phyloP scores from a whole-genome alignment of 1,284 basidiomycete species.

The Cryptococcus sp. region DNA sequence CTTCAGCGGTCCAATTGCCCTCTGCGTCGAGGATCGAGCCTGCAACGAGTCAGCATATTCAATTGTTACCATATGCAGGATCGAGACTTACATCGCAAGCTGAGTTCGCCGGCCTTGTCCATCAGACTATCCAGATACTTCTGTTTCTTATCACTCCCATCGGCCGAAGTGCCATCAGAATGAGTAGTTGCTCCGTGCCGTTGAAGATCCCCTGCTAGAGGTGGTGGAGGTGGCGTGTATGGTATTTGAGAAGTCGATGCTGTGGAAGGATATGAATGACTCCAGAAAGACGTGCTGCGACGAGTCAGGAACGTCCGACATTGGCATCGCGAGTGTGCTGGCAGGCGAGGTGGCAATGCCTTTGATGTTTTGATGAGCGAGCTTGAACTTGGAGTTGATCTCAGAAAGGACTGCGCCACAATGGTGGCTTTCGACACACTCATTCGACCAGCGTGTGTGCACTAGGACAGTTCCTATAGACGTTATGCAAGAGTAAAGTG shows the following conservation, averaged over 20 bases:
- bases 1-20: constrained; percentile 86
- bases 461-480: no score
- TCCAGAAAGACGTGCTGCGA: constrained; percentile 25
- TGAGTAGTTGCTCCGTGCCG: constrained; percentile 1
- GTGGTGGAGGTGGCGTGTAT: constrained; percentile 12
- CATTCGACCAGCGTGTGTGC: no score
- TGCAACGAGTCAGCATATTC: constrained; percentile 43
- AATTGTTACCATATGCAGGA: neutral
- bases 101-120: constrained; percentile 53
- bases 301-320: constrained; percentile 1
- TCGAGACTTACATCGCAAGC: constrained; percentile 44
- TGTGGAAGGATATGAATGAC: constrained; percentile 20
- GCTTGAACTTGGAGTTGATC: no score
- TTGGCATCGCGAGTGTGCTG: neutral
- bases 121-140: constrained; percentile 51
- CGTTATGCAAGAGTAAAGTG: no score
- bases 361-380: no score
- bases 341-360: neutral
- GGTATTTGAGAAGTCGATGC: constrained; percentile 11
- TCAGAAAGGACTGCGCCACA: no score
- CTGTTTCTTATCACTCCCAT: constrained; percentile 31
- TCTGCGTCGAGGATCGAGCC: constrained; percentile 83
- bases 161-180: neutral
- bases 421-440: no score
- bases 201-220: neutral